Evolutionary conservation across 2,329 filamentous ascomycete species (phyloP).

Genomic region (Fusarium sp.): DNA sequence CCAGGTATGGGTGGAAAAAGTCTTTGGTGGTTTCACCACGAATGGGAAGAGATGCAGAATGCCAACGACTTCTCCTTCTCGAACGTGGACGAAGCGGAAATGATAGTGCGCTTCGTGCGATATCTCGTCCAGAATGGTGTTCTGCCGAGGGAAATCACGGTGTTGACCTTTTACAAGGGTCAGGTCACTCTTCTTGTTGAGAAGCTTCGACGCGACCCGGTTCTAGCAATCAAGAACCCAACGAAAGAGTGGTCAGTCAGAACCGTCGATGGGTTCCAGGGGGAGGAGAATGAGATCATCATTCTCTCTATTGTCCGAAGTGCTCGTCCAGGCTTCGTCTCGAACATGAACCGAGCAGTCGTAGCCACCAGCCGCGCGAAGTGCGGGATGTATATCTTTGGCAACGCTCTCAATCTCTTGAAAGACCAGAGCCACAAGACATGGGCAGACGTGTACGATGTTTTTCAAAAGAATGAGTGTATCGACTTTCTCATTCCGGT

Average conservation of each 20-base stretch:
- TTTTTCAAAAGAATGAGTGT: conserved; percentile 56
- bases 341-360: conserved; percentile 69
- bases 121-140: conserved; percentile 80
- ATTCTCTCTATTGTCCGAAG: conserved; percentile 85
- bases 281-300: conserved; percentile 89
- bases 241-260: conserved; percentile 68
- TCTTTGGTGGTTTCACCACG: conserved; percentile 62
- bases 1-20: conserved; percentile 58
- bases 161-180: conserved; percentile 90
- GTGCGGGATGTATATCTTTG: conserved; percentile 86
- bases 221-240: conserved; percentile 45
- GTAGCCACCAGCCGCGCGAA: conserved; percentile 77
- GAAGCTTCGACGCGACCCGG: conserved; percentile 54
- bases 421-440: conserved; percentile 53
- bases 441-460: conserved; percentile 57
- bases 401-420: conserved; percentile 71
- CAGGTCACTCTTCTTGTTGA: conserved; percentile 76
- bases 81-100: conserved; percentile 79
- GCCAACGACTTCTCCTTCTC: conserved; percentile 70
- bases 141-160: conserved; percentile 72
- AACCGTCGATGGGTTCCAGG: conserved; percentile 91
- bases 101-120: conserved; percentile 78
- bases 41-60: conserved; percentile 74
- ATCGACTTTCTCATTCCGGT: conserved; percentile 66
- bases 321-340: conserved; percentile 80